These are phyloP conservation scores for Geranium rotundifolium DNA, from an alignment of 345 rosid species.

Conservation along the genomic window DNA sequence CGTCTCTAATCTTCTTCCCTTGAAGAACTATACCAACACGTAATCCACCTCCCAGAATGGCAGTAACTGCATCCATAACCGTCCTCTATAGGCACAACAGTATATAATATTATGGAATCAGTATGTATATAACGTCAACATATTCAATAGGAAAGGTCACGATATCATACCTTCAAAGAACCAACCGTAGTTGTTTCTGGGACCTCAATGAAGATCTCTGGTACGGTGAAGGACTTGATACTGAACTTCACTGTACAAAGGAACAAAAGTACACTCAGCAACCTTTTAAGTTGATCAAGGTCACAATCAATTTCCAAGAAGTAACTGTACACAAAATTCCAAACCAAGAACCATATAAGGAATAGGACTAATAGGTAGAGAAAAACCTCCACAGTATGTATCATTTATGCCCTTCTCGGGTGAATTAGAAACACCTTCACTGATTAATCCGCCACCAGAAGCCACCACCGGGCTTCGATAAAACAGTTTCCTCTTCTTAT, in stretches of 20 bases:
- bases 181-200: conserved; percentile 78
- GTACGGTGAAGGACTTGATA: conserved; percentile 79
- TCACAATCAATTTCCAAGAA: background rate
- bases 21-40: conserved; percentile 65
- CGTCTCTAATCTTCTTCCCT: conserved; percentile 92
- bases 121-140: background rate
- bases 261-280: conserved; percentile 4
- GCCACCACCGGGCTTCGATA: conserved; percentile 30
- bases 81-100: conserved; percentile 36
- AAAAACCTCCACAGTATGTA: conserved; percentile 27
- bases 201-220: conserved; percentile 79
- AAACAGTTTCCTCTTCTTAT: conserved; percentile 53
- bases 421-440: conserved; percentile 65
- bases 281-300: background rate
- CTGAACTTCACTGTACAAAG: conserved; percentile 71
- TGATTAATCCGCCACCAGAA: conserved; percentile 58
- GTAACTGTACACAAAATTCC: background rate
- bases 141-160: background rate
- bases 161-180: conserved; percentile 59
- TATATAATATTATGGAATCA: background rate
- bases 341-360: conserved; percentile 4
- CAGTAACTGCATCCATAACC: conserved; percentile 66
- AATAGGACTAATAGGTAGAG: conserved; percentile 4
- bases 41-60: conserved; percentile 67
- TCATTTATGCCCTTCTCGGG: conserved; percentile 29